phyloP scores from a whole-genome alignment of 176 grass and related monocot genomes.

The Juncus effusus region DNA sequence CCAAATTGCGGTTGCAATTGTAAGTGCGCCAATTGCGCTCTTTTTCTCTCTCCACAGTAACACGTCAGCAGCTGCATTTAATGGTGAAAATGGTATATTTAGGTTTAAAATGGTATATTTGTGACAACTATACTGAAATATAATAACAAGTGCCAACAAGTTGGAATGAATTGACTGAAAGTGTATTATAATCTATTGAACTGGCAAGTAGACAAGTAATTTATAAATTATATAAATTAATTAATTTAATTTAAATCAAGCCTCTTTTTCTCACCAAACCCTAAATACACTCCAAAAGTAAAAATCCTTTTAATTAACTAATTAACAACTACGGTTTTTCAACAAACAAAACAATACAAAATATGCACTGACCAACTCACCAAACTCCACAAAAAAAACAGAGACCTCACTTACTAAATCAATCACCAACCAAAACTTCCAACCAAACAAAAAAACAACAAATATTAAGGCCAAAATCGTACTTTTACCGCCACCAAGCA shows the following conservation, averaged over 20 bases:
- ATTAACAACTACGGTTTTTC: not conserved
- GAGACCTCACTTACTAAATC: not conserved
- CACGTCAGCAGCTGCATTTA: constrained; percentile 67
- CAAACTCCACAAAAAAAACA: not conserved
- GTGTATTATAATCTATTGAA: not conserved
- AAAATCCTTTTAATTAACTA: no score
- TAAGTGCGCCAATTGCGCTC: constrained; percentile 46
- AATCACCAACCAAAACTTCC: not conserved
- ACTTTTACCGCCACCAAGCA: constrained; percentile 81
- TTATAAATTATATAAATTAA: constrained; percentile 5
- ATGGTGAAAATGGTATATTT: not conserved
- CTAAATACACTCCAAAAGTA: not conserved
- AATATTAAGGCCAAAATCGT: constrained; percentile 14
- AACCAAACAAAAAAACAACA: constrained; percentile 2
- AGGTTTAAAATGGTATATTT: no score
- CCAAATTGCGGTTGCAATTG: constrained; percentile 69
- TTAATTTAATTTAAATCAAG: not conserved
- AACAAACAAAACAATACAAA: not conserved
- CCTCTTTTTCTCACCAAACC: not conserved
- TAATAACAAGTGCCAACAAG: no score
- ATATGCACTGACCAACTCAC: not conserved
- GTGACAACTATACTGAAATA: no score
- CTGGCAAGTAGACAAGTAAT: constrained; percentile 3
- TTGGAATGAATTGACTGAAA: no score
- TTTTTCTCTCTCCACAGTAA: constrained; percentile 88